Evolutionary conservation across 352 stramenopile genomes (phyloP), one percentile per base, ranked within the genome.

Genomic region (Thraustochytrium striatum): DNA sequence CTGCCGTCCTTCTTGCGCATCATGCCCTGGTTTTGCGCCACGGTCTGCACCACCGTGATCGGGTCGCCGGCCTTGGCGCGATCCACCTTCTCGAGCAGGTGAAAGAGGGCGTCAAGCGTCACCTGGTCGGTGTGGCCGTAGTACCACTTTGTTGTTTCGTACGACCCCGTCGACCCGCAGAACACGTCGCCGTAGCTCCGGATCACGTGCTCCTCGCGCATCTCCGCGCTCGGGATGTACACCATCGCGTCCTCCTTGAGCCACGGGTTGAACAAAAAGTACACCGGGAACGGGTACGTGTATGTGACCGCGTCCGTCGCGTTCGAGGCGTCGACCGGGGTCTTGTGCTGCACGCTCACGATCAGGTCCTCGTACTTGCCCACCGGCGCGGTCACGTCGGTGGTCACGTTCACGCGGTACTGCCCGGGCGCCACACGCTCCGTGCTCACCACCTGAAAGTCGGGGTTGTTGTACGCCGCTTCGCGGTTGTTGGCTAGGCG

Each of bases 221-320:
- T 75, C 9, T 30, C 50, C 35, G 58, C 65, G 44, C 39, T 75
- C 16, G 65, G 65, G 8, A 75, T 16, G 65, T 41, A 61, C 13
- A 75, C 30, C 0, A 75, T 61, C 21, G 43, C 32, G 65, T 75
- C 65, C 65, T 75, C 65, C 1, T 30, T 21, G 25, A 32, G 19
- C 65, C 65, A 75, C 25, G 65, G 65, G 32, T 75, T 75, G 65
- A 75, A 75, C 2, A 75, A 43, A 1, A 75, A 19, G 47, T 75
- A 75, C n/a, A 75, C 44, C 7, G 65, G 65, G 8, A 55, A 8
- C 1, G 3, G 7, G n/a, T 55, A 7, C 13, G 1, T 13, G 25
- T 33, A 75, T 16, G 38, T 25, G 7, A 28, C 21, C 5, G 32
- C 38, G 16, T 70, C 38, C 16, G 38, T 47, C 33, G 33, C 38